Conservation (phyloP, 805 yeast species). For the Pichia occidentalis region DNA sequence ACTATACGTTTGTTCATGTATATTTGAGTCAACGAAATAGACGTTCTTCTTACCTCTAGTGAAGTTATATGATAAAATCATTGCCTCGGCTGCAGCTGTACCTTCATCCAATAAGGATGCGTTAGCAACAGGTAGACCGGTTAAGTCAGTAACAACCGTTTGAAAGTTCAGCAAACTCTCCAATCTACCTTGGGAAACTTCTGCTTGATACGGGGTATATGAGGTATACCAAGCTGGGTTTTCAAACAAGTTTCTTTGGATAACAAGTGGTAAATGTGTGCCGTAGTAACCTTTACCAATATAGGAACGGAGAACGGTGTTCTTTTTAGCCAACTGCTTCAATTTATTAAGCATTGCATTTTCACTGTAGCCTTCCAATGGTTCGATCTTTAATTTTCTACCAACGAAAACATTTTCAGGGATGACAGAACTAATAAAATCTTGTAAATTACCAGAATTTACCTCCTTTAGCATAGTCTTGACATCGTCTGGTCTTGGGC, state of each 20-base stretch:
- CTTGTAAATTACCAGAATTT: slow-evolving; percentile 60
- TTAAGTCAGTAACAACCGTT: slow-evolving; percentile 82
- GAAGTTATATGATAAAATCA: slow-evolving; percentile 72
- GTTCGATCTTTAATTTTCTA: slow-evolving; percentile 61
- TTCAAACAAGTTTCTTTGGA: slow-evolving; percentile 86
- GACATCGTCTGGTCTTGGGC: slow-evolving; percentile 64
- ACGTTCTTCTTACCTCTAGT: slow-evolving; percentile 58
- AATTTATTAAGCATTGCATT: slow-evolving; percentile 69
- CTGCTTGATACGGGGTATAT: slow-evolving; percentile 98
- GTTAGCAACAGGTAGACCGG: slow-evolving; percentile 92
- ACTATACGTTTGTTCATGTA: slow-evolving; percentile 80
- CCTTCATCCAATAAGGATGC: slow-evolving; percentile 95
- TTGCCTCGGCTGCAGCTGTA: slow-evolving; percentile 96
- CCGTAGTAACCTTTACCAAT: slow-evolving; percentile 96
- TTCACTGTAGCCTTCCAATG: slow-evolving; percentile 73
- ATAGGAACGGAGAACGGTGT: slow-evolving; percentile 63
- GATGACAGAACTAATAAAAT: slow-evolving; percentile 65
- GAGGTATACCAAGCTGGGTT: slow-evolving; percentile 98
- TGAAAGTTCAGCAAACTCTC: slow-evolving; percentile 88
- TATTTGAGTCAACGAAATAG: slow-evolving; percentile 66
- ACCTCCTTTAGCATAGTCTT: slow-evolving; percentile 56
- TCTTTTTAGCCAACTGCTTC: slow-evolving; percentile 63
- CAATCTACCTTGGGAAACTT: slow-evolving; percentile 92
- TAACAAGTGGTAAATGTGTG: slow-evolving; percentile 83
- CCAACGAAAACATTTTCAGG: slow-evolving; percentile 70